Conservation (phyloP, 2,329 filamentous ascomycete genomes). For the Xylariaceae sp. region DNA sequence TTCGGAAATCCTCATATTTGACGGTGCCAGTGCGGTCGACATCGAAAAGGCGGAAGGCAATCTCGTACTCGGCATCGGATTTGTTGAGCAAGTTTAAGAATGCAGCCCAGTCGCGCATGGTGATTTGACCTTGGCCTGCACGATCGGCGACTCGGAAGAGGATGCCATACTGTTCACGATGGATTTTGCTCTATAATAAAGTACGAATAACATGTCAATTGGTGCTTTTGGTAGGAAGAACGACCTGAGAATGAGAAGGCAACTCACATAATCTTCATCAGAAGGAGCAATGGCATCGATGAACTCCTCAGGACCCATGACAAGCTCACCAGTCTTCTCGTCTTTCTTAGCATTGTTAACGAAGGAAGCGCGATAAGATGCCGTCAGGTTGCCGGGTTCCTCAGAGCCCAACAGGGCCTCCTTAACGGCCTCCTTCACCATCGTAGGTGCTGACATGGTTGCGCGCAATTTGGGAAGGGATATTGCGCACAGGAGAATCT, state of each 20-base stretch:
- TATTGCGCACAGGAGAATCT: constrained; percentile 3
- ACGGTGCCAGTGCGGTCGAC: constrained; percentile 77
- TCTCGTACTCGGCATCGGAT: constrained; percentile 97
- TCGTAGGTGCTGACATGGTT: constrained; percentile 41
- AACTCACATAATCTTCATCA: constrained; percentile 84
- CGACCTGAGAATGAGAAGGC: constrained; percentile 6
- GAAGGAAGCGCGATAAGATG: constrained; percentile 74
- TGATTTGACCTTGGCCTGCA: constrained; percentile 67
- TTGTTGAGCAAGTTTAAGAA: constrained; percentile 94
- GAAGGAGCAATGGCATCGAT: constrained; percentile 83
- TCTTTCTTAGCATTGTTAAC: constrained; percentile 72
- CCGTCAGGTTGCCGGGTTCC: constrained; percentile 60
- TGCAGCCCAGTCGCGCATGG: constrained; percentile 79
- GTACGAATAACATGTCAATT: neutral
- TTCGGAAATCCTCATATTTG: constrained; percentile 84
- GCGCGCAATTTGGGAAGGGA: too few relatives aligned
- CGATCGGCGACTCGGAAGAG: constrained; percentile 90
- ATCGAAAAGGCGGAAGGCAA: constrained; percentile 95
- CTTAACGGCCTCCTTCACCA: constrained; percentile 69
- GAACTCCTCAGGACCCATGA: constrained; percentile 82
- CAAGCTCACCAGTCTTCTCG: constrained; percentile 68
- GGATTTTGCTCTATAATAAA: constrained; percentile 81
- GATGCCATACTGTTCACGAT: constrained; percentile 87
- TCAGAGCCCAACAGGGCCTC: constrained; percentile 69
- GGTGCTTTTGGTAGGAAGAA: neutral